Evolutionary conservation across 176 grass and related monocot genomes (phyloP).

Genomic region (Triticum monococcum): DNA sequence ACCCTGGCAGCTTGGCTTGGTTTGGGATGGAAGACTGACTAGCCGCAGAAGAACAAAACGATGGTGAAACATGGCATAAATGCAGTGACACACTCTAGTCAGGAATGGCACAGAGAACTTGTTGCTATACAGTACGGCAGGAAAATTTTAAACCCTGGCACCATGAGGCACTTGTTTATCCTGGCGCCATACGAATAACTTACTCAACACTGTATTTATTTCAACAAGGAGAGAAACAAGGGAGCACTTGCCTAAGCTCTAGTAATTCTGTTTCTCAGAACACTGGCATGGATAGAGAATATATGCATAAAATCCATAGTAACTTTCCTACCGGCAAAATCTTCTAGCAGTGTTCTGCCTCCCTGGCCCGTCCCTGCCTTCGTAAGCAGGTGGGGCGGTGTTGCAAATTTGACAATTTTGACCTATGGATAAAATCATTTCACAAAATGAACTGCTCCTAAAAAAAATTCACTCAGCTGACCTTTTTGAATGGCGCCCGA

Average conservation of each 20-base stretch:
- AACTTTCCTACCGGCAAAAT: background rate
- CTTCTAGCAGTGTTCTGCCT: slow-evolving; percentile 13
- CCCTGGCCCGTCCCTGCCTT: background rate
- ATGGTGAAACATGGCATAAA: no score
- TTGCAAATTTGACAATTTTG: background rate
- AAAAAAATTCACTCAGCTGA: no score
- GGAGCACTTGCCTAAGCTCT: background rate
- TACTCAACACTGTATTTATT: slow-evolving; percentile 29
- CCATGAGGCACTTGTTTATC: background rate
- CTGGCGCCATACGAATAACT: background rate
- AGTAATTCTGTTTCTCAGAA: background rate
- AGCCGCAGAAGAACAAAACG: no score
- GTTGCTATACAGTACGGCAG: background rate
- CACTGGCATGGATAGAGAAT: background rate
- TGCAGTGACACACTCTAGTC: no score
- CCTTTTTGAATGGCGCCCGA: no score
- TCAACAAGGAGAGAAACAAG: background rate
- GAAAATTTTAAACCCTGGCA: background rate
- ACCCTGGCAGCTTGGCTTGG: no score
- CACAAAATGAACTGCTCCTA: no score
- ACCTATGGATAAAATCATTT: no score
- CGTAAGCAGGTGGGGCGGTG: background rate
- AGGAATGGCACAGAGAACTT: background rate
- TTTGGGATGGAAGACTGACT: no score
- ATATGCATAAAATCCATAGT: slow-evolving; percentile 4